phyloP scores from a whole-genome alignment of 805 yeast species.

The Teunomyces barrocoloradensis region DNA sequence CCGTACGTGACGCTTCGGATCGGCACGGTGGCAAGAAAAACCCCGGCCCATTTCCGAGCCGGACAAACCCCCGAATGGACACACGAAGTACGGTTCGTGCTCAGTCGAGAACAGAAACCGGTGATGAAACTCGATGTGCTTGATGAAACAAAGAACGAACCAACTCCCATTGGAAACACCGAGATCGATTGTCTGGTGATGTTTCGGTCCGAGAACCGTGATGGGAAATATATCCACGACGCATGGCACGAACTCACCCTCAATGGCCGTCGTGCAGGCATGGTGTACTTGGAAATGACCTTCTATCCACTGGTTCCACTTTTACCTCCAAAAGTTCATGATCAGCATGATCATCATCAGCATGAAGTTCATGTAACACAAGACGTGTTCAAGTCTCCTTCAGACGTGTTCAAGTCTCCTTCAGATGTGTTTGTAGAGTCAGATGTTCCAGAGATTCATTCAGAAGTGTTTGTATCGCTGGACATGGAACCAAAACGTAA shows the following conservation, averaged over 20 bases:
- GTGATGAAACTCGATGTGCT: slow-evolving; percentile 68
- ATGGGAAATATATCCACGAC: slow-evolving; percentile 72
- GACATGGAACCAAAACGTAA: slow-evolving; percentile 11
- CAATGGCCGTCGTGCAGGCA: slow-evolving; percentile 79
- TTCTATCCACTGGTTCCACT: slow-evolving; percentile 65
- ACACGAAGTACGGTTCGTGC: slow-evolving; percentile 64
- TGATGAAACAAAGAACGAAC: slow-evolving; percentile 83
- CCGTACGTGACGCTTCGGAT: slow-evolving; percentile 85
- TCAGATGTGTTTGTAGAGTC: no score
- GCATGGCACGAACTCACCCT: slow-evolving; percentile 74
- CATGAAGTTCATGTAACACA: no score
- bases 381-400: neutral
- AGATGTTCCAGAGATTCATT: neutral
- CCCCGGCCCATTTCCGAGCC: slow-evolving; percentile 76
- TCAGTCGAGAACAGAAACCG: slow-evolving; percentile 63
- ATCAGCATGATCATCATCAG: no score
- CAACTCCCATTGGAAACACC: slow-evolving; percentile 80
- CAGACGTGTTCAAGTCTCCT: no score
- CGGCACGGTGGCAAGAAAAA: slow-evolving; percentile 77
- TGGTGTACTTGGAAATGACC: slow-evolving; percentile 85
- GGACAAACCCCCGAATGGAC: slow-evolving; percentile 95
- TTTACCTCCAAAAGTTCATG: slow-evolving; percentile 33
- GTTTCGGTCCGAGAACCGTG: slow-evolving; percentile 39
- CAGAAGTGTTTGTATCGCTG: slow-evolving; percentile 11
- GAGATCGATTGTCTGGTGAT: slow-evolving; percentile 75